phyloP scores from a whole-genome alignment of 352 stramenopile species.

The Peronospora belbahrii region DNA sequence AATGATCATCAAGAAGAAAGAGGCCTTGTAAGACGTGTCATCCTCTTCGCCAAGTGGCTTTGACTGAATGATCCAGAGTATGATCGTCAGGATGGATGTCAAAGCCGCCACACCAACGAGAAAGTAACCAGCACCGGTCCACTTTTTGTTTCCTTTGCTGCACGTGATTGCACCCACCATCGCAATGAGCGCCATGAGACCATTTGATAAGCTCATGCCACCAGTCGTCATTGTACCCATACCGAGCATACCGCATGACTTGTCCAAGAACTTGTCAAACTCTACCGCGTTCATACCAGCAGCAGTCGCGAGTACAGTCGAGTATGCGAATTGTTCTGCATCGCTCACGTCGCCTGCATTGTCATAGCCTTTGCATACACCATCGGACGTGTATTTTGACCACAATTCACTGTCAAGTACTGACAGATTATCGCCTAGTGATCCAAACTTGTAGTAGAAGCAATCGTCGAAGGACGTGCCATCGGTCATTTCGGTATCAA shows the following conservation, averaged over 20 bases:
- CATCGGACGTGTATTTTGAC: too few relatives aligned
- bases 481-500: too few relatives aligned
- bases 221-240: slow-evolving; percentile 36
- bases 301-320: too few relatives aligned
- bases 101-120: slow-evolving; percentile 8
- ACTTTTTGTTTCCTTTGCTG: slow-evolving; percentile 17
- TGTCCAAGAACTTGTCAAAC: slow-evolving; percentile 56
- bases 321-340: too few relatives aligned
- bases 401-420: too few relatives aligned
- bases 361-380: too few relatives aligned
- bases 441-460: too few relatives aligned
- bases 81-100: slow-evolving; percentile 30
- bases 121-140: slow-evolving; percentile 13
- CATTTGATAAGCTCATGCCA: slow-evolving; percentile 30
- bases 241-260: slow-evolving; percentile 40
- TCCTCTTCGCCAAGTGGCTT: slow-evolving; percentile 46
- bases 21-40: slow-evolving; percentile 41
- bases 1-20: slow-evolving; percentile 55
- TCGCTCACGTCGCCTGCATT: too few relatives aligned
- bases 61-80: slow-evolving; percentile 38
- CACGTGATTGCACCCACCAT: slow-evolving; percentile 53
- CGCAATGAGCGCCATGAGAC: slow-evolving; percentile 38
- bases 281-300: slow-evolving; percentile 35
- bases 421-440: too few relatives aligned
- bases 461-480: too few relatives aligned